Conservation (phyloP, 371 early-diverging fungal species). For the Mortierella sp. region DNA sequence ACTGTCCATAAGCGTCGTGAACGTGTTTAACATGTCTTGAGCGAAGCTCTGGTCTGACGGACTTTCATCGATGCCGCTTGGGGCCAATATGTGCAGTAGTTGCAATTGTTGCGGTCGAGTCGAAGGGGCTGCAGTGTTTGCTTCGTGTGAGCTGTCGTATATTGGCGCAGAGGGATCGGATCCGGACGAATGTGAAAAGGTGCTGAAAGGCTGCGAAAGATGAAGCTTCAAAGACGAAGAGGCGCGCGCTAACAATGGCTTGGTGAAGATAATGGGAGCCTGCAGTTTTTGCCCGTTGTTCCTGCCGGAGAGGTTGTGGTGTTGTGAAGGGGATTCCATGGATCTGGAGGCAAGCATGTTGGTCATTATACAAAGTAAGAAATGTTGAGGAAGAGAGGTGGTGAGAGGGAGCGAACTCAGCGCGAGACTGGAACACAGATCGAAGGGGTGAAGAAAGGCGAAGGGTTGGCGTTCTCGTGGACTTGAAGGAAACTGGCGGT, state of each 20-base stretch:
- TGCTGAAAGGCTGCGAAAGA: not conserved
- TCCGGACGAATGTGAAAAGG: not conserved
- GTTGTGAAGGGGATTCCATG: constrained; percentile 6
- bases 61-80: not conserved
- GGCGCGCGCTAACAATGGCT: constrained; percentile 5
- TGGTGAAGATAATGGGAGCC: not conserved
- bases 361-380: constrained; percentile 7
- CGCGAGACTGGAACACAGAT: not conserved
- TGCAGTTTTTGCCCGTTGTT: not conserved
- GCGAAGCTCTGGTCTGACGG: constrained; percentile 8
- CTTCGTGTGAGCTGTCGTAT: not conserved
- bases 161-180: too few relatives aligned
- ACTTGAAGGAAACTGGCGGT: too few relatives aligned
- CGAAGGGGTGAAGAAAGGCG: too few relatives aligned
- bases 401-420: not conserved
- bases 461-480: too few relatives aligned
- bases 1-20: constrained; percentile 7
- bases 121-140: not conserved
- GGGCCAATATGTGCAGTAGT: constrained; percentile 1
- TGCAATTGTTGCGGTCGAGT: not conserved
- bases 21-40: constrained; percentile 9
- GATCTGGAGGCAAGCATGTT: constrained; percentile 6
- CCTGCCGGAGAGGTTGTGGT: constrained; percentile 4
- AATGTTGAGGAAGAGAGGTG: not conserved
- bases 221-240: constrained; percentile 6